phyloP scores from a whole-genome alignment of 1,139 yeast species.

The Magnusiomyces paraingens region DNA sequence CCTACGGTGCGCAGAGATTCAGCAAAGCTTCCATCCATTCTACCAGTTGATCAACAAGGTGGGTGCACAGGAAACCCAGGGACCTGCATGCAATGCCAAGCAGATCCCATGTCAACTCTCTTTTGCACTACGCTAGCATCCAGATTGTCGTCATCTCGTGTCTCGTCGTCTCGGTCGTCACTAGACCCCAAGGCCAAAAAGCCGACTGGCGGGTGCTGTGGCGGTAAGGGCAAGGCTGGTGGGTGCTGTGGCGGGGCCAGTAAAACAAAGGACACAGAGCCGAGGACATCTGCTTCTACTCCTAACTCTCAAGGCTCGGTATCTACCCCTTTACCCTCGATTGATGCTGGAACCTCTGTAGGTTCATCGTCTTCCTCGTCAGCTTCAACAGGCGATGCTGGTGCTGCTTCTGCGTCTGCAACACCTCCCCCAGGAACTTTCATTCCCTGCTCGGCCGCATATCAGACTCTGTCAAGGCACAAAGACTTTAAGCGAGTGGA shows the following conservation, averaged over 20 bases:
- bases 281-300: neutral
- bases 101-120: slow-evolving; percentile 81
- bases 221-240: neutral
- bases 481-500: slow-evolving; percentile 68
- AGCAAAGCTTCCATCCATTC: neutral
- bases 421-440: slow-evolving; percentile 41
- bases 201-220: slow-evolving; percentile 2
- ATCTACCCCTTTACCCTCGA: no score
- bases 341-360: slow-evolving; percentile 10
- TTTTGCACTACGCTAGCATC: slow-evolving; percentile 82
- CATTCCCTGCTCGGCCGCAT: slow-evolving; percentile 85
- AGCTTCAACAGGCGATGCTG: slow-evolving; percentile 24
- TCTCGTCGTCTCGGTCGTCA: slow-evolving; percentile 1
- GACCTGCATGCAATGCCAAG: slow-evolving; percentile 74
- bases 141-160: slow-evolving; percentile 16
- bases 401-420: slow-evolving; percentile 20
- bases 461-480: slow-evolving; percentile 75
- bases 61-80: slow-evolving; percentile 91
- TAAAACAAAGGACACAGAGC: slow-evolving; percentile 5
- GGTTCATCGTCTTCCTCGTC: slow-evolving; percentile 15
- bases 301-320: slow-evolving; percentile 2
- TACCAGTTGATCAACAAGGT: slow-evolving; percentile 11
- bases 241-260: slow-evolving; percentile 20
- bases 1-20: neutral
- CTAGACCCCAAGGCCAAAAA: neutral